These are phyloP conservation scores for Trichoderma hamatum DNA, from an alignment of 2,329 filamentous ascomycete genomes.

Conservation along the genomic window DNA sequence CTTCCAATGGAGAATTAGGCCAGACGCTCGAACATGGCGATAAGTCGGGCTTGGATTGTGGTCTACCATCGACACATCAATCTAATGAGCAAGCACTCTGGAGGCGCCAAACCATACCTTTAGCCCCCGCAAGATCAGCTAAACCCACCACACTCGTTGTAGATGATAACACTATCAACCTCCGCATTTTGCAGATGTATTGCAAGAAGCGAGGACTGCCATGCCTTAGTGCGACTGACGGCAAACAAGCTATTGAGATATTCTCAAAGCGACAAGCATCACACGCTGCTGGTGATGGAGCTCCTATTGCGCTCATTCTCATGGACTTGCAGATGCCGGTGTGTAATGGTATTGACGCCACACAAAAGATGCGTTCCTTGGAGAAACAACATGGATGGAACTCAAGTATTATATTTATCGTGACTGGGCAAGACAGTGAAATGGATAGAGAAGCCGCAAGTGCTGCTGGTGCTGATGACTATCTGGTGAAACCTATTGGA, in stretches of 20 bases:
- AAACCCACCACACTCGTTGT: neutral
- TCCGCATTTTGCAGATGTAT: constrained; percentile 12
- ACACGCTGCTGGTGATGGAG: neutral
- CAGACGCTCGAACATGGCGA: neutral
- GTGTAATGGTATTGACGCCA: neutral
- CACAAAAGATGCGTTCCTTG: neutral
- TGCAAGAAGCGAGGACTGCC: constrained; percentile 6
- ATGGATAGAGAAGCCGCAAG: neutral
- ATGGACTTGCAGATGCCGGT: constrained; percentile 8
- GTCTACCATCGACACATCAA: neutral
- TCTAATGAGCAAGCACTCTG: neutral
- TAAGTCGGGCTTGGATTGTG: neutral
- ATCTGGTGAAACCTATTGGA: neutral
- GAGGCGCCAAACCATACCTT: neutral
- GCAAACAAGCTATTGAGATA: neutral
- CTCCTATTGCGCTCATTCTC: neutral
- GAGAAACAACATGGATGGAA: neutral
- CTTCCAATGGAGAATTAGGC: neutral
- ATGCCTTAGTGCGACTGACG: neutral
- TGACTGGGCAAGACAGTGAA: neutral
- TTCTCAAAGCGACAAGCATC: neutral
- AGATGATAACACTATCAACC: constrained; percentile 8
- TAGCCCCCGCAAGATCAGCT: neutral
- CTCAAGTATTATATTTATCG: neutral
- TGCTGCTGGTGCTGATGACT: neutral